Evolutionary conservation across 1,284 basidiomycete species (phyloP).

Genomic region (Boletus sp.): DNA sequence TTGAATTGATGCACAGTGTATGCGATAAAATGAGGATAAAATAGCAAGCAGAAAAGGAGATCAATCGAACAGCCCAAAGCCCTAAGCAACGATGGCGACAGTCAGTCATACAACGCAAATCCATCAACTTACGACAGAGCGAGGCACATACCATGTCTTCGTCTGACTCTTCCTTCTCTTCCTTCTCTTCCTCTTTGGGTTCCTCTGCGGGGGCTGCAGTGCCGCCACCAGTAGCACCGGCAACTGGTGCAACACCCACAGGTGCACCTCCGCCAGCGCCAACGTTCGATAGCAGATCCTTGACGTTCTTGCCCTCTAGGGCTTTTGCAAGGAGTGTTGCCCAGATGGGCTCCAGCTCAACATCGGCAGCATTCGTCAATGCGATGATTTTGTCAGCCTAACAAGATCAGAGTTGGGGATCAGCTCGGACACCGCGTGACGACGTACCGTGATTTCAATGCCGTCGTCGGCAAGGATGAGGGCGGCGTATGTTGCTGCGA

Average conservation of each 20-base stretch:
- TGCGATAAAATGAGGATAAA: conserved; percentile 23
- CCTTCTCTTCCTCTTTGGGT: conserved; percentile 70
- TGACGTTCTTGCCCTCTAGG: conserved; percentile 96
- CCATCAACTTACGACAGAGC: background rate
- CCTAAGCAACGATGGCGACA: conserved; percentile 22
- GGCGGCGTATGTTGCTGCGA: conserved; percentile 87
- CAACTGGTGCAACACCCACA: conserved; percentile 53
- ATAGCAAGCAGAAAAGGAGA: conserved; percentile 23
- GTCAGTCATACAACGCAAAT: background rate
- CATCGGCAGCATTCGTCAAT: conserved; percentile 76
- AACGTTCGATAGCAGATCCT: conserved; percentile 90
- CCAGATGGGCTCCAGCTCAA: conserved; percentile 97
- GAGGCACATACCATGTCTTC: conserved; percentile 81
- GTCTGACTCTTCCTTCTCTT: conserved; percentile 88
- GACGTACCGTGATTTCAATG: conserved; percentile 94
- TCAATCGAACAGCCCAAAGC: conserved; percentile 84
- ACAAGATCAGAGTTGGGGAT: background rate
- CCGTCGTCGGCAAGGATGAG: conserved; percentile 97
- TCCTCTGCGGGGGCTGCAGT: conserved; percentile 61
- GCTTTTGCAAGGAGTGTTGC: conserved; percentile 95
- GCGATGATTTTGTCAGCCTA: conserved; percentile 90
- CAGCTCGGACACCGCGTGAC: background rate
- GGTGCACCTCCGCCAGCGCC: conserved; percentile 81
- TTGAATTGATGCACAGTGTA: conserved; percentile 27
- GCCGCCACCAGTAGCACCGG: conserved; percentile 54